Conservation (phyloP, 1,139 yeast genomes). For the Taphrina populina region DNA sequence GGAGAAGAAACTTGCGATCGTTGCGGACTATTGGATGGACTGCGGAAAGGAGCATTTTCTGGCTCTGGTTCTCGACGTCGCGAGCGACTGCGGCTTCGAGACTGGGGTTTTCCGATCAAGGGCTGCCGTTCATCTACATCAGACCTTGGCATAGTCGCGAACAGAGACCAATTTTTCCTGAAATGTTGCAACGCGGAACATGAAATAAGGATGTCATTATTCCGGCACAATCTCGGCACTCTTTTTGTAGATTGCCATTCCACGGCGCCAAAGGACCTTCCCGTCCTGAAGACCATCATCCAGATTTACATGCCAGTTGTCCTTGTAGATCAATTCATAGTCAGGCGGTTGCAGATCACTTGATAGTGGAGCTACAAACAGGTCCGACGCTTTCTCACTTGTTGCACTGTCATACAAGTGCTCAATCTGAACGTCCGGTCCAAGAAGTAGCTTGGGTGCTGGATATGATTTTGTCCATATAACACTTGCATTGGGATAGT, state of each 20-base stretch:
- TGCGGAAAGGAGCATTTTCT: conserved; percentile 7
- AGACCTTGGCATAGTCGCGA: too few relatives aligned
- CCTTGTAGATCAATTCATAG: not conserved
- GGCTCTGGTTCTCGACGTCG: conserved; percentile 3
- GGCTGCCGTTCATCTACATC: too few relatives aligned
- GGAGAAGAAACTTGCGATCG: not conserved
- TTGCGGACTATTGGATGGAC: conserved; percentile 11
- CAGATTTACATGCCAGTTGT: conserved; percentile 22
- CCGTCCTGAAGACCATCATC: conserved; percentile 7
- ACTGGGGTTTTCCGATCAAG: too few relatives aligned
- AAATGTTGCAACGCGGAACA: too few relatives aligned
- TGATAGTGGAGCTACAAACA: conserved; percentile 8
- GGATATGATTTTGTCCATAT: conserved; percentile 94
- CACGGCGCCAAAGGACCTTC: not conserved
- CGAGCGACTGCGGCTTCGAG: conserved; percentile 6
- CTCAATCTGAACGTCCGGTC: conserved; percentile 41
- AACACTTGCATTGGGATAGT: conserved; percentile 46
- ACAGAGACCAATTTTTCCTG: too few relatives aligned
- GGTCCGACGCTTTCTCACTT: not conserved
- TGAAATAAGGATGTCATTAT: too few relatives aligned
- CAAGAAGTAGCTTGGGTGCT: conserved; percentile 87
- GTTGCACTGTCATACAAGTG: not conserved
- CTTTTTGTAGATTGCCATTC: not conserved
- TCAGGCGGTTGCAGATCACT: not conserved
- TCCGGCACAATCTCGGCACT: too few relatives aligned